phyloP scores from a whole-genome alignment of 441 rosid species.

The Jatropha multifida region DNA sequence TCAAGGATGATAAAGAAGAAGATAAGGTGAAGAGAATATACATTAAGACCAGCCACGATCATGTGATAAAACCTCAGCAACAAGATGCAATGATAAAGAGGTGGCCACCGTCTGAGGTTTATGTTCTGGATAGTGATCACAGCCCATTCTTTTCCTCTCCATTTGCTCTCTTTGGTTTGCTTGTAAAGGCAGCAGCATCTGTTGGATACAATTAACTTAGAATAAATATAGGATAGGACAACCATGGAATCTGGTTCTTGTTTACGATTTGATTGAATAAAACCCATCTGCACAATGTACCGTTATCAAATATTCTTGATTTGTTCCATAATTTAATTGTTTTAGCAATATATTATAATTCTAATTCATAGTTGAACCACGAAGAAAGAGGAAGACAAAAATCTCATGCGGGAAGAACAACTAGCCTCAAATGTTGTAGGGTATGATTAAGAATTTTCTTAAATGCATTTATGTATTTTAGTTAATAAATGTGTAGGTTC shows the following conservation, averaged over 20 bases:
- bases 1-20: conserved; percentile 21
- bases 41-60: conserved; percentile 56
- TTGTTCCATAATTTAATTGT: neutral
- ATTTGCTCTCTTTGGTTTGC: conserved; percentile 57
- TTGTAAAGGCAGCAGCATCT: conserved; percentile 49
- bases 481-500: no score
- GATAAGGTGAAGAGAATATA: conserved; percentile 49
- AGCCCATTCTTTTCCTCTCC: conserved; percentile 79
- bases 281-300: neutral
- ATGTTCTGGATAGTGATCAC: conserved; percentile 65
- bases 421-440: no score
- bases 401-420: no score
- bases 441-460: no score
- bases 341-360: neutral
- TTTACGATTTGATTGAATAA: neutral
- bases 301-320: no score
- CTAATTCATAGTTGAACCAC: no score
- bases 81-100: conserved; percentile 61
- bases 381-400: no score
- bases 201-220: no score
- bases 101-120: conserved; percentile 67
- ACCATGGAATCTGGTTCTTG: no score
- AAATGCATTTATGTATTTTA: no score
- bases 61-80: conserved; percentile 59
- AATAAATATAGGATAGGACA: no score